Conservation (phyloP, 805 yeast genomes). For the Suhomyces sp. region DNA sequence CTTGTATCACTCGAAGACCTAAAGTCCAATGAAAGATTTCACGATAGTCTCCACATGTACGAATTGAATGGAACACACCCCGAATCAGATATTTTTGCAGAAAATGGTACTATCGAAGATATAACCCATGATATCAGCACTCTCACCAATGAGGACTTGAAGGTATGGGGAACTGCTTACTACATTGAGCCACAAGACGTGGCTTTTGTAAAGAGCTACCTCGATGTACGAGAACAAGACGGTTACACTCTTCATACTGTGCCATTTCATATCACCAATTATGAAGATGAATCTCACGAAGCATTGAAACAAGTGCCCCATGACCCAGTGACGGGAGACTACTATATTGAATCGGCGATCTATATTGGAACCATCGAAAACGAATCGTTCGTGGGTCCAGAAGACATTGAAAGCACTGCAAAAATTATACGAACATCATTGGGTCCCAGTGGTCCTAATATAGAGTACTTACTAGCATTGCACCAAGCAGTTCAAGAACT, state of each 20-base stretch:
- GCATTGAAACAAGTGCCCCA: slow-evolving; percentile 15
- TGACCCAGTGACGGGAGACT: slow-evolving; percentile 34
- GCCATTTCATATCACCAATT: slow-evolving; percentile 52
- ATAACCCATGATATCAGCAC: slow-evolving; percentile 12
- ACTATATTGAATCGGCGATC: slow-evolving; percentile 54
- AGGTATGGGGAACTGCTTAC: slow-evolving; percentile 81
- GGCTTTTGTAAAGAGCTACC: slow-evolving; percentile 58
- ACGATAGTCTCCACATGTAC: slow-evolving; percentile 40
- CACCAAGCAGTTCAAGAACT: slow-evolving; percentile 43
- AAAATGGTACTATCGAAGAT: slow-evolving; percentile 12
- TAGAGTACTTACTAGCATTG: slow-evolving; percentile 63
- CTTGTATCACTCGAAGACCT: slow-evolving; percentile 62
- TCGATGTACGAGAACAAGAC: slow-evolving; percentile 84
- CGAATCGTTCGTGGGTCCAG: slow-evolving; percentile 85
- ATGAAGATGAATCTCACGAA: slow-evolving; percentile 8
- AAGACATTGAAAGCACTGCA: slow-evolving; percentile 59
- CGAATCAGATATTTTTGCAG: slow-evolving; percentile 10
- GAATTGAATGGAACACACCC: slow-evolving; percentile 19
- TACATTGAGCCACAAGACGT: slow-evolving; percentile 69
- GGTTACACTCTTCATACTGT: slow-evolving; percentile 76
- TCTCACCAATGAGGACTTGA: slow-evolving; percentile 43
- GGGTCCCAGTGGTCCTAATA: slow-evolving; percentile 85
- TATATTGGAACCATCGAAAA: slow-evolving; percentile 84
- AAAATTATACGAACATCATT: slow-evolving; percentile 48
- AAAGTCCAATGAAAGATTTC: slow-evolving; percentile 37